Base-by-base conservation (phyloP, 805 yeast species). In the Pichia sporocuriosa region DNA sequence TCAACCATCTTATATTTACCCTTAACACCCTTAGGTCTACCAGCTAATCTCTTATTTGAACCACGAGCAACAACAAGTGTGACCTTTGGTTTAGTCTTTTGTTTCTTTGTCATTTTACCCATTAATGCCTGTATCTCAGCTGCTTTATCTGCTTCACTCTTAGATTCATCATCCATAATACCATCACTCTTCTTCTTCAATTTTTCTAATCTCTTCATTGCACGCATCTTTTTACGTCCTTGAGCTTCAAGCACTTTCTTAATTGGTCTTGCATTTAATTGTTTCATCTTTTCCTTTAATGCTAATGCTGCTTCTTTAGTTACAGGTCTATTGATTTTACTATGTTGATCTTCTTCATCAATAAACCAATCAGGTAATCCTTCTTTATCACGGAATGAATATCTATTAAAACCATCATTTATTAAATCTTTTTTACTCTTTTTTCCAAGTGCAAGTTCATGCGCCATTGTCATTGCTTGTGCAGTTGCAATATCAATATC, bases 1-100 rank as follows among this genome's bases (percentile, higher is more conserved):
- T 93, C 99, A 54, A 93, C 97, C 98, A 93, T 93, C 81, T 86
- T 93, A 70, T 93, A 93, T 62, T 86, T 88, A 67, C 99, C 99
- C 64, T 81, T 87, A 53, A 93, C 79, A 62, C 98, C 99, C 67
- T 78, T 83, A 32, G 99, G 99, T 69, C 99, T 83, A 42, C 98
- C 98, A 52, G 84, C 70, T 39, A 89, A 67, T 45, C 96, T 95
- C 62, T 70, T 84, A 65, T 93, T 89, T 28, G 69, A 62, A 56
- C 97, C 97, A 37, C 70, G 67, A 9, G 99, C 97, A 52, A 79
- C 88, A 47, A 93, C 95, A 46, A 87, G 74, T 1, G 95, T 85
- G 30, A 87, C 86, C 72, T 83, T 80, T 21, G 95, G 96, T 60
- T 78, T 84, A 15, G 55, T 56, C 58, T 70, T 72, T 58, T 75